Evolutionary conservation across 2,329 filamentous ascomycete species (phyloP), one percentile per base, ranked within the genome.

Genomic region (Karstenula rhodostoma): DNA sequence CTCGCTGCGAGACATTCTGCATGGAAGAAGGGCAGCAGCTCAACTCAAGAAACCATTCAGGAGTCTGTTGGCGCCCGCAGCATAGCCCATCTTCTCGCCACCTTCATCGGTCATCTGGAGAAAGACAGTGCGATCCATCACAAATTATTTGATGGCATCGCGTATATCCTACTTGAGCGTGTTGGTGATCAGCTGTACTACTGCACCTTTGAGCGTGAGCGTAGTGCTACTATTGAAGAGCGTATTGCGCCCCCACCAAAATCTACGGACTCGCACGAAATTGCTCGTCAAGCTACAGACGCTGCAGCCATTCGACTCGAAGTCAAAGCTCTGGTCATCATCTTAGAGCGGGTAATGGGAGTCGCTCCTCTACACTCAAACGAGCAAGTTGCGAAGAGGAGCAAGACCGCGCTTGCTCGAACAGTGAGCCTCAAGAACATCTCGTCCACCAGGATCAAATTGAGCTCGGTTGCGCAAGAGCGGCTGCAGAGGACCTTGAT

Each of bases 401-500:
- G 29, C 22, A 13, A 53, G 15, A 12, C 29, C 4, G 43, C 52
- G 19, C 44, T 62, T 32, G 63, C 57, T 22, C 73, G 77, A 19
- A 62, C 70, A 6, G 63, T 73, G n/a, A 73, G 70, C 27, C 35
- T 64, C 12, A 76, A 69, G 23, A 65, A 54, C 22, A 65, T 72
- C 4, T 63, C 69, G 6, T 55, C 66, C 0, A 72, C 70, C 0
- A 78, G 76, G 60, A 65, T 69, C 9, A 68, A 73, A 1, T 61
- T 83, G 1, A 73, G 73, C 32, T 56, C 74, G 1, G 61, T 75
- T 6, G 80, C 78, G 4, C 80, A 78, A 59, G 76, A 82, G 22
- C 72, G 77, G n/a, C 71, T 83, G 46, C 81, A 83, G 60, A 71
- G 77, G 4, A 83, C 81, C 0, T 73, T 83, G 0, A 65, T 83